phyloP scores from a whole-genome alignment of 2,329 filamentous ascomycete genomes.

The Xylariaceae sp. region DNA sequence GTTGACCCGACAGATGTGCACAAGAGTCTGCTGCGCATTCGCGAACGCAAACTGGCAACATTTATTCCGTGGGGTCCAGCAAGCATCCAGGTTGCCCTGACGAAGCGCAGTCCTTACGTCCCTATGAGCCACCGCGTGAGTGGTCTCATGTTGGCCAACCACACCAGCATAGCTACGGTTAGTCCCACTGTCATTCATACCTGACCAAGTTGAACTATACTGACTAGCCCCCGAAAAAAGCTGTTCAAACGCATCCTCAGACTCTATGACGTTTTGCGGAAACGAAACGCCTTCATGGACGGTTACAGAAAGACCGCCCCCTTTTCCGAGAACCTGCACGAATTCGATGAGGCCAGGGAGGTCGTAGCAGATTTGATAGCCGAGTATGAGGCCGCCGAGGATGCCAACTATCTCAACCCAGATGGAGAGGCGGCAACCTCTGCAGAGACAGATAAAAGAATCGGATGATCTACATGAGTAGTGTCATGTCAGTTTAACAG shows the following conservation, averaged over 20 bases:
- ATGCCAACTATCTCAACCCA: constrained; percentile 81
- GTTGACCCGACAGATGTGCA: constrained; percentile 97
- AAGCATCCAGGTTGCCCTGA: constrained; percentile 93
- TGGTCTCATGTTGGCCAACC: constrained; percentile 95
- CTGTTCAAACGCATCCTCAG: constrained; percentile 90
- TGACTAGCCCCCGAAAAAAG: constrained; percentile 31
- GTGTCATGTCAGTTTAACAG: not conserved
- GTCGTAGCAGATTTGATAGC: constrained; percentile 86
- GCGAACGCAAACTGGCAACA: constrained; percentile 85
- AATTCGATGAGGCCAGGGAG: constrained; percentile 91
- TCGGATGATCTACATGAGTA: constrained; percentile 30
- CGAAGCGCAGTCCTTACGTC: constrained; percentile 93
- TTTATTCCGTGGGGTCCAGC: constrained; percentile 99
- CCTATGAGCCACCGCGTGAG: constrained; percentile 91
- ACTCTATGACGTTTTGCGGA: constrained; percentile 90
- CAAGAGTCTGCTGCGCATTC: constrained; percentile 93
- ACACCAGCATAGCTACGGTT: constrained; percentile 91
- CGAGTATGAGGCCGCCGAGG: constrained; percentile 94
- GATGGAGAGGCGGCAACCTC: constrained; percentile 51
- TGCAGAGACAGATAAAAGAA: constrained; percentile 49
- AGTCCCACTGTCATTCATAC: constrained; percentile 23
- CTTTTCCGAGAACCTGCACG: constrained; percentile 83
- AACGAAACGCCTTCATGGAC: constrained; percentile 95
- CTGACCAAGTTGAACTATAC: not conserved
- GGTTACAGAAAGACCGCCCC: constrained; percentile 93